Evolutionary conservation across 2,329 filamentous ascomycete genomes (phyloP).

Genomic region (Botrytis squamosa): DNA sequence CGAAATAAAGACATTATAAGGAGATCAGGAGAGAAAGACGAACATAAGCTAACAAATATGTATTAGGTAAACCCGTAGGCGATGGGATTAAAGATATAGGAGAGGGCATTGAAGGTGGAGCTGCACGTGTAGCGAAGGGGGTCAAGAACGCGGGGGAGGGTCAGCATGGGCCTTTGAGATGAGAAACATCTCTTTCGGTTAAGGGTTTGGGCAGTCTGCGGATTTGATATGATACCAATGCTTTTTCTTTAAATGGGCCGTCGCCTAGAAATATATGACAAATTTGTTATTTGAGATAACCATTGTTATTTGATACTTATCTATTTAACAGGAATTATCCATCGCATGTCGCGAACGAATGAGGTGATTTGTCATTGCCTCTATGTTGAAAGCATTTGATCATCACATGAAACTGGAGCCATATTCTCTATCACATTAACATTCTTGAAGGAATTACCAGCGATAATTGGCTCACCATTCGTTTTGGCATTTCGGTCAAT

Average conservation of each 20-base stretch:
- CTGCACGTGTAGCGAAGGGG: conserved; percentile 28
- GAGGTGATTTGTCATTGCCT: background rate
- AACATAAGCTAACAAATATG: background rate
- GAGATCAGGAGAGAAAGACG: fast-evolving
- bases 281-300: background rate
- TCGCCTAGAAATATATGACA: background rate
- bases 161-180: conserved; percentile 22
- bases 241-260: background rate
- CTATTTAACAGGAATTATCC: background rate
- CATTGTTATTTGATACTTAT: background rate
- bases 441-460: background rate
- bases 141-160: conserved; percentile 34
- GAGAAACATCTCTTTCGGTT: background rate
- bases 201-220: background rate
- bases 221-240: background rate
- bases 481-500: background rate
- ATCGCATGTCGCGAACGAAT: background rate
- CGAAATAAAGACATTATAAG: background rate
- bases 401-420: background rate
- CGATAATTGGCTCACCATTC: background rate
- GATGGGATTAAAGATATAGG: conserved; percentile 33
- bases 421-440: background rate
- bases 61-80: conserved; percentile 30
- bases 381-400: background rate
- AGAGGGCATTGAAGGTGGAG: conserved; percentile 31